phyloP scores from a whole-genome alignment of 441 rosid genomes.

The Adansonia rubrostipa region DNA sequence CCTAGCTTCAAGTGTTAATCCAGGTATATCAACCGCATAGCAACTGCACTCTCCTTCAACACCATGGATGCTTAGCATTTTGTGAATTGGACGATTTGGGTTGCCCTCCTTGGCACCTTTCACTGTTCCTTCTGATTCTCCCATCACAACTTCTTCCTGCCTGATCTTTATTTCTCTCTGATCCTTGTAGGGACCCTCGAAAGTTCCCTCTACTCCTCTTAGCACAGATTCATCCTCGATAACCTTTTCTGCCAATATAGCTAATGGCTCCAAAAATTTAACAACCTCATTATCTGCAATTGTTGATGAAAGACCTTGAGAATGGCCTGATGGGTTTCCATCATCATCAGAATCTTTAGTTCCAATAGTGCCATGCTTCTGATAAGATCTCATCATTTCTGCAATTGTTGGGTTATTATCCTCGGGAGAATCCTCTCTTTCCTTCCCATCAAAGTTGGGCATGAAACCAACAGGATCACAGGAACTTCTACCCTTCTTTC shows the following conservation, averaged over 20 bases:
- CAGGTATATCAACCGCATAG: not conserved
- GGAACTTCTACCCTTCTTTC: not conserved
- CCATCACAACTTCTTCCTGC: not conserved
- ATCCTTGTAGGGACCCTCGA: not conserved
- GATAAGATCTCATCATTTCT: not conserved
- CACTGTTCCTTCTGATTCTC: not conserved
- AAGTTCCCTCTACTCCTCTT: constrained; percentile 1
- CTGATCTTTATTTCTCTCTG: not conserved
- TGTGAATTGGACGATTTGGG: not conserved
- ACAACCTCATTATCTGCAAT: constrained; percentile 26
- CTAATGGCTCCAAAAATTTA: constrained; percentile 24
- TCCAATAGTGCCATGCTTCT: not conserved
- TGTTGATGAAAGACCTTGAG: constrained; percentile 21
- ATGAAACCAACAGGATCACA: not conserved
- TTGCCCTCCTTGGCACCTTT: not conserved
- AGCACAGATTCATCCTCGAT: constrained; percentile 18
- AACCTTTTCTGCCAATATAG: constrained; percentile 18
- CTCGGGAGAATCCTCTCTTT: not conserved
- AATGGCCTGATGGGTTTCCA: constrained; percentile 12
- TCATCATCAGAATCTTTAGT: constrained; percentile 2
- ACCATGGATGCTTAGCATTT: not conserved
- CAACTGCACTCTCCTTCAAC: not conserved
- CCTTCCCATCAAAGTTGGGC: not conserved
- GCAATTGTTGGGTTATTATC: not conserved
- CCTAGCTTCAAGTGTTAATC: not conserved